These are phyloP conservation scores for Gastrolobium bilobum DNA, from an alignment of 306 rosid species.

Conservation along the genomic window DNA sequence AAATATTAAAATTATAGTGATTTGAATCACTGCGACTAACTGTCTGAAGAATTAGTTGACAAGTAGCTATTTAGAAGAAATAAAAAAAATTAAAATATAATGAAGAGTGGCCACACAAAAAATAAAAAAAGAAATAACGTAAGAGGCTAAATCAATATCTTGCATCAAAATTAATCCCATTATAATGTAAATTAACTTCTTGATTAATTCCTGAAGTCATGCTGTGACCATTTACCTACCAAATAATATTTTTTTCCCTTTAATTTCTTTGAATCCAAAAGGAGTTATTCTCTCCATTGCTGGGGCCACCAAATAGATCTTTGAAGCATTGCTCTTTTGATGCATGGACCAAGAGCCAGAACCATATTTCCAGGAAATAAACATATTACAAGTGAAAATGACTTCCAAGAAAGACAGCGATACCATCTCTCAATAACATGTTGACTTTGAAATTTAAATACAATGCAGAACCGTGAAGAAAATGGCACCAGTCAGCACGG, in stretches of 20 bases:
- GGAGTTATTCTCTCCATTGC: neutral
- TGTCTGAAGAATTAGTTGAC: too few relatives aligned
- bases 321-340: conserved; percentile 7
- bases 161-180: neutral
- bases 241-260: neutral
- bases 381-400: neutral
- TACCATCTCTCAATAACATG: neutral
- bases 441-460: neutral
- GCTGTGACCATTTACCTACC: neutral
- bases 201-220: neutral
- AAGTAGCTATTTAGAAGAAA: too few relatives aligned
- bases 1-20: too few relatives aligned
- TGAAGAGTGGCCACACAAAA: too few relatives aligned
- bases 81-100: too few relatives aligned
- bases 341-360: neutral
- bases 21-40: too few relatives aligned
- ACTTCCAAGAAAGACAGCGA: neutral
- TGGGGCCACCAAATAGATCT: neutral
- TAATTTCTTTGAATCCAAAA: neutral
- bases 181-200: neutral
- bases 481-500: neutral
- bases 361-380: neutral
- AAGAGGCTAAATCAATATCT: neutral
- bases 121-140: neutral
- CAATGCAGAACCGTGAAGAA: neutral